Percentiles rank a stretch among this genome's conserved stretches.
Conservation (phyloP, 2,329 filamentous ascomycete genomes). For the Hypoxylon rubiginosum region DNA sequence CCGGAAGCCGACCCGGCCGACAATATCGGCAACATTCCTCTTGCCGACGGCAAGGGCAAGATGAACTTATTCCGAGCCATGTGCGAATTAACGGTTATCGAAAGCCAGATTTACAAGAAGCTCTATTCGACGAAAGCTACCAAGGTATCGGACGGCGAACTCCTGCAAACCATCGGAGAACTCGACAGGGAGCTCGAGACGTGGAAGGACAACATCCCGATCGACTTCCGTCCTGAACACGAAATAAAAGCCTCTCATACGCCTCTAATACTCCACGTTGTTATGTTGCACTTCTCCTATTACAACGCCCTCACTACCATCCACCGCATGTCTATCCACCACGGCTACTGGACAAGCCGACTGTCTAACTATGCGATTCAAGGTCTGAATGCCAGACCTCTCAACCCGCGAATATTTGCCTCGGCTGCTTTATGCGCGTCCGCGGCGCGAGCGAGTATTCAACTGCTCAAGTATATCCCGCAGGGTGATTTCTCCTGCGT, state of each 20-base stretch:
- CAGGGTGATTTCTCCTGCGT: slow-evolving; percentile 95
- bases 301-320: slow-evolving; percentile 99
- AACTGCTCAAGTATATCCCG: slow-evolving; percentile 94
- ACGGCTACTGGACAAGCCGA: slow-evolving; percentile 97
- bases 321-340: slow-evolving; percentile 97
- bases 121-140: slow-evolving; percentile 94
- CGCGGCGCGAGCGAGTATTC: slow-evolving; percentile 91
- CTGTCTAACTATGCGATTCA: slow-evolving; percentile 96
- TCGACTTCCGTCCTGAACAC: slow-evolving; percentile 96
- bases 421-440: slow-evolving; percentile 94
- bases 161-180: slow-evolving; percentile 95
- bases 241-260: slow-evolving; percentile 95
- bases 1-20: slow-evolving; percentile 91
- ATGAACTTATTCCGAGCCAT: slow-evolving; percentile 95
- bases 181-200: slow-evolving; percentile 90
- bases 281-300: slow-evolving; percentile 95
- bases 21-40: slow-evolving; percentile 93
- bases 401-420: slow-evolving; percentile 95
- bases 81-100: slow-evolving; percentile 91
- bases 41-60: slow-evolving; percentile 89
- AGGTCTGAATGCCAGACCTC: slow-evolving; percentile 87
- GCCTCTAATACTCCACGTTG: slow-evolving; percentile 92
- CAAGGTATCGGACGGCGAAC: slow-evolving; percentile 90
- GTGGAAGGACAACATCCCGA: slow-evolving; percentile 95
- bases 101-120: slow-evolving; percentile 93